Base-by-base conservation (phyloP, 2,329 filamentous ascomycete genomes). In the Nannizziopsis arthrosporioides region DNA sequence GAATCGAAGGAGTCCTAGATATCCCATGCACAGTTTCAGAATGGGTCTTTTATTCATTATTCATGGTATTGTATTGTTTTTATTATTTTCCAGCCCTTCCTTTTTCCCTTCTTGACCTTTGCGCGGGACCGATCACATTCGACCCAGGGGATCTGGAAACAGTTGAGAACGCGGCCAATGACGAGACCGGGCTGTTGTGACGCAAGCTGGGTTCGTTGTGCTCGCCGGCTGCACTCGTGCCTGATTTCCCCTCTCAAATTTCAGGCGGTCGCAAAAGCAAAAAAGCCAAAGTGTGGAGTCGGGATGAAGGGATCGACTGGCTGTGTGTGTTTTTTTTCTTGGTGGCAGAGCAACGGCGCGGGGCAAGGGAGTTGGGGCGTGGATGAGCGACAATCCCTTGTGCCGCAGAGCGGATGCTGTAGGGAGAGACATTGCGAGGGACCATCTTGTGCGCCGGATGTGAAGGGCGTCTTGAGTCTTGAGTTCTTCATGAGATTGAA, bases 211-310 rank as follows among this genome's bases (percentile, higher is more conserved):
- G 15, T 2, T 10, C 14, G 41, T 47, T 35, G 11, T 41, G 6
- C 10, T 3, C 22, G 22, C 22, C 7, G 22, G 30, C 43, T 40
- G 47, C 47, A 49, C 40, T 38, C 40, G 47, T 49, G 47, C 47
- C 47, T 49, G 47, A 49, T 15, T 44, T 43, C 37, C 37, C 38
- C 46, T 22, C 36, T 17, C 31, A 32, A 19, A 4, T 44, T 38
- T 49, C 47, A 49, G 47, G 40, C 47, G 18, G 22, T 27, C 7
- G 22, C 22, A 27, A 27, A 27, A 27, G 11, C 37, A 41, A 30
- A 43, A 36, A 31, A 43, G 39, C 27, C 32, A 42, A 40, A 41
- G 30, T 41, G 37, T 42, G 44, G 30, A 35, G 44, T 19, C 36
- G 5, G 5, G 31, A 36, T 19, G 44, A 39, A 48, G 17, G n/a